phyloP scores from a whole-genome alignment of 768 basidiomycete genomes.

The Phylloporus sp. region DNA sequence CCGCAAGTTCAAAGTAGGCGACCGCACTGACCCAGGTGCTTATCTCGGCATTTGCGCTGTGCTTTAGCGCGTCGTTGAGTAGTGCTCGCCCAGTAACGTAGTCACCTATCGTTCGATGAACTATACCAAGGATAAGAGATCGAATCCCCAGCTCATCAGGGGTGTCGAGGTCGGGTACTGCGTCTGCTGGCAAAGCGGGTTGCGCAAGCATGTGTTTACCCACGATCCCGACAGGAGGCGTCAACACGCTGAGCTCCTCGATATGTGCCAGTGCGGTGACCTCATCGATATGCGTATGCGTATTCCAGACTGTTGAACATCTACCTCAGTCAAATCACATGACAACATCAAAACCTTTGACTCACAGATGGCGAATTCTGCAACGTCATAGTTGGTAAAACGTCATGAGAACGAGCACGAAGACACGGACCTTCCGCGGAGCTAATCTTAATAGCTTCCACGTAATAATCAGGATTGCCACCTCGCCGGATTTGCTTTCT shows the following conservation, averaged over 20 bases:
- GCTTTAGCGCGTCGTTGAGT: conserved; percentile 47
- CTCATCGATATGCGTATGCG: conserved; percentile 55
- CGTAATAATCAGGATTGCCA: conserved; percentile 49
- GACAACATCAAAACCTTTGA: neutral
- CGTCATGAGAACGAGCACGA: neutral
- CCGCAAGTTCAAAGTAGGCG: conserved; percentile 66
- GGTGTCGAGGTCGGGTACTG: conserved; percentile 50
- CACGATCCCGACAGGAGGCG: conserved; percentile 40
- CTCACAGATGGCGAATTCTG: conserved; percentile 73
- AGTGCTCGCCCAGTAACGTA: conserved; percentile 44
- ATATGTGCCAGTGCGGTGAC: conserved; percentile 58
- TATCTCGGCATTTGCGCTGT: conserved; percentile 39
- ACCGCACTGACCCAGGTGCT: conserved; percentile 69
- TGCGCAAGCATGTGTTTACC: conserved; percentile 23
- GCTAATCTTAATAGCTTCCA: conserved; percentile 57
- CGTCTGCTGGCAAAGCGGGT: neutral
- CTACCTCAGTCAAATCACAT: conserved; percentile 2
- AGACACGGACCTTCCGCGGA: conserved; percentile 58
- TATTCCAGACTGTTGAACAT: conserved; percentile 66
- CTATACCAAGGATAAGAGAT: conserved; percentile 63
- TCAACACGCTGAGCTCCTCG: conserved; percentile 44
- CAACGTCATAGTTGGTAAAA: conserved; percentile 5
- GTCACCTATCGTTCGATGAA: conserved; percentile 53
- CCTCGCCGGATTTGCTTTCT: conserved; percentile 58
- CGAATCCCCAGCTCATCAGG: conserved; percentile 70